These are phyloP conservation scores for Euphorbia pulcherrima DNA, from an alignment of 345 rosid species.

Conservation along the genomic window DNA sequence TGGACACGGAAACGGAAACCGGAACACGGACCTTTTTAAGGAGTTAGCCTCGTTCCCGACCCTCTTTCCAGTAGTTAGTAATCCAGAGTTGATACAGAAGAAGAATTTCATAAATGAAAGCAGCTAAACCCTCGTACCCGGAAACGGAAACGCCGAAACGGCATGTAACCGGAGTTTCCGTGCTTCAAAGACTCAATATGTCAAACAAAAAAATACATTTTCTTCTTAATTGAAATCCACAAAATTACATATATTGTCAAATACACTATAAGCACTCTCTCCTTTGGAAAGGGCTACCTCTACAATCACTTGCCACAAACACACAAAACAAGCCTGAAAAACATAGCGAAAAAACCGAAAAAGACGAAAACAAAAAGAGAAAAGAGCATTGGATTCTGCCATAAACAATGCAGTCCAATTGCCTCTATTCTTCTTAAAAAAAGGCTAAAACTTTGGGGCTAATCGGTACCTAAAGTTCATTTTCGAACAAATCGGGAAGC, in stretches of 20 bases:
- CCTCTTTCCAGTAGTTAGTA: constrained; percentile 6
- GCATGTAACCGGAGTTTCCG: too few species aligned
- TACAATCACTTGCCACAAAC: constrained; percentile 10
- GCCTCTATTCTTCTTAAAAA: constrained; percentile 13
- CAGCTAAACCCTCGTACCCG: constrained; percentile 6
- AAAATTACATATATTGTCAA: constrained; percentile 1
- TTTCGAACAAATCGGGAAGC: too few species aligned
- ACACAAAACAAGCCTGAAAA: neutral
- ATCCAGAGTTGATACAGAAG: constrained; percentile 3
- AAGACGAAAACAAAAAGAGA: neutral
- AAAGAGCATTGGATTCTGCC: constrained; percentile 19
- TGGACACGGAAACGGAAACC: too few species aligned
- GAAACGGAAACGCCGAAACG: too few species aligned
- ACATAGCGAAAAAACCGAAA: neutral
- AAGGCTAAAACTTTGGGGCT: too few species aligned
- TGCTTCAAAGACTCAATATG: too few species aligned
- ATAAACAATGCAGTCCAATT: constrained; percentile 16
- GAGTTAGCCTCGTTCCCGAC: constrained; percentile 5
- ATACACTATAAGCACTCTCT: constrained; percentile 21
- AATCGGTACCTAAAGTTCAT: too few species aligned
- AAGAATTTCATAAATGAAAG: constrained; percentile 1
- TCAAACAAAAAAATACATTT: too few species aligned
- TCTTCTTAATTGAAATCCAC: constrained; percentile 6
- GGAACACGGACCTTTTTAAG: constrained; percentile 1
- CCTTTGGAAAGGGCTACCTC: constrained; percentile 31